Base-by-base conservation (phyloP, 1,139 yeast species). In the Diutina ranongensis region DNA sequence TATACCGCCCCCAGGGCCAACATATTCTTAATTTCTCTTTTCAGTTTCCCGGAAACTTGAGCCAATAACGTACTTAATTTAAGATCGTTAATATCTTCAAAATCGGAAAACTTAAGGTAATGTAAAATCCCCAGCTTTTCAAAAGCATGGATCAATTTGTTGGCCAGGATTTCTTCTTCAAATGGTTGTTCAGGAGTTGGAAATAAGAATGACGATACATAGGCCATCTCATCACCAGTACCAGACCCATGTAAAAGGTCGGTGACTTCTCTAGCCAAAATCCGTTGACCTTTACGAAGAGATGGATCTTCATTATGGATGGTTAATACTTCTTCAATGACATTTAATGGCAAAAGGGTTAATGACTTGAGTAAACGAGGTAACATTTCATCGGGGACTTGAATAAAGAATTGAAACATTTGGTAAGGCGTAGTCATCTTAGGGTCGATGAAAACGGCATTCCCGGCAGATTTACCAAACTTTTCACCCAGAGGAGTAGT, bases 401-500 rank as follows among this genome's bases (percentile, higher is more conserved):
- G 83, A 54, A 84, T 76, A 61, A 92, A 85, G 59, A 81, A 86
- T 58, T 92, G 98, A 60, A 83, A 92, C 53, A 92, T 63, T 48
- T 86, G 86, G 62, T 75, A 92, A 0, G 96, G 83, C 13, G 84
- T 73, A 1, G 96, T 92, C 50, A 83, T 63, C 15, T 67, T 61
- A 8, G 78, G 69, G 56, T 84, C 92, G 47, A 92, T 80, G 66
- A 94, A 92, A 2, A 94, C 78, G 0, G 99, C 97, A 65, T 92
- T 92, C 0, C 98, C 98, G 1, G 97, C 97, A 46, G 95, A 84
- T 57, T 92, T 92, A 27, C 99, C 98, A 62, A 94, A 89, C 62
- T 94, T 92, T 50, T 83, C 95, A 1, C 99, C 98, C 3, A 80
- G 72, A 0, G 95, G 78, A 0, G 97, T 87, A 0, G 96, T 86